Base-by-base conservation (phyloP, 2,329 filamentous ascomycete genomes). In the Cercospora sojina region DNA sequence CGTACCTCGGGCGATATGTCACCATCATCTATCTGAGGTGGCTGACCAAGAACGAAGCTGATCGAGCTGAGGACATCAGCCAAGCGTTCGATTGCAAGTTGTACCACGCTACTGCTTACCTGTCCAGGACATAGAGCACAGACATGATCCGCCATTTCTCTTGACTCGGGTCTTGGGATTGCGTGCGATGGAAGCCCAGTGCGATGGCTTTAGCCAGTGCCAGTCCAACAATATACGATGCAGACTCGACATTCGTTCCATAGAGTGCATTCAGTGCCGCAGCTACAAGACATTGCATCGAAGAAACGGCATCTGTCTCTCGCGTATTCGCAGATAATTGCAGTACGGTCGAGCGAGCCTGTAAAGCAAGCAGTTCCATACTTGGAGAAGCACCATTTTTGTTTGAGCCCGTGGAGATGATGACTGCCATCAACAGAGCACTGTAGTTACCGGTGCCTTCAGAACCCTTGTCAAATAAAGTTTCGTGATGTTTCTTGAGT, bases 271-370 rank as follows among this genome's bases (percentile, higher is more conserved):
- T 18, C 27, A 63, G n/a, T 38, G 60, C 9, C 10, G 31, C 43
- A 56, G 60, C 47, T 16, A 63, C n/a, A 43, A 63, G 43, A 31
- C 60, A 63, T 38, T 63, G 60, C 43, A 63, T 41, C 18, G 23
- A 43, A 10, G 35, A n/a, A 4, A 25, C 9, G 10, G 58, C 35
- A 23, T 60, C 58, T 18, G 25, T 47, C 12, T 60, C 58, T 47
- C 9, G 23, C 35, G 23, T 16, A 25, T 47, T 47, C 20, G 35
- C 16, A 35, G 35, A 60, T 2, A 47, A 12, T 18, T 47, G 35
- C n/a, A 47, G 20, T 1, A 38, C 8, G 9, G 18, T 18, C 10
- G 23, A 29, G 18, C 53, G 53, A 6, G 27, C 53, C n/a, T 32
- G 25, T 2, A 56, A 16, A 20, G 53, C 53, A 29, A 56, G 53